Evolutionary conservation across 768 basidiomycete genomes (phyloP).

Genomic region (Mycena floridula): DNA sequence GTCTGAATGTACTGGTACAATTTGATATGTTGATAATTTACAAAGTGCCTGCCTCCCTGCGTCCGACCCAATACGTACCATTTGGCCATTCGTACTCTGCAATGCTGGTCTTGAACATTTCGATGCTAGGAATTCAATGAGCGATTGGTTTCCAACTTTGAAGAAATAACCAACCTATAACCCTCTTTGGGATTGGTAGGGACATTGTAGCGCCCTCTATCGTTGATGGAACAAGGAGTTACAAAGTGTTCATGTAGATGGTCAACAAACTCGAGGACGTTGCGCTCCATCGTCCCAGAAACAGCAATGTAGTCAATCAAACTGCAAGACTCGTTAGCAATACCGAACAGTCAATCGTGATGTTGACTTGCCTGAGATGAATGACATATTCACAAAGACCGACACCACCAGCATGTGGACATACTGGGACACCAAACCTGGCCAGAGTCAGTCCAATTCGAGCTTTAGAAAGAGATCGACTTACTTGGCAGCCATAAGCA

Average conservation of each 20-base stretch:
- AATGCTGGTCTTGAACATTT: conserved; percentile 81
- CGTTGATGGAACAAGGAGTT: conserved; percentile 84
- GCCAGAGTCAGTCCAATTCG: neutral
- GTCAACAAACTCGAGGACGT: conserved; percentile 87
- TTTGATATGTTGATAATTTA: too few species aligned
- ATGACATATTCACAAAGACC: conserved; percentile 92
- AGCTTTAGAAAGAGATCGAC: conserved; percentile 16
- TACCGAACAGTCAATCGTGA: neutral
- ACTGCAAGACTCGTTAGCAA: conserved; percentile 25
- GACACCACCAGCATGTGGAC: conserved; percentile 93
- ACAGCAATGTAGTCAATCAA: conserved; percentile 92
- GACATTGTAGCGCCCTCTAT: conserved; percentile 81
- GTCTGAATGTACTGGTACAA: too few species aligned
- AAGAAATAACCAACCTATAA: conserved; percentile 49
- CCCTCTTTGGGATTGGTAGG: conserved; percentile 72
- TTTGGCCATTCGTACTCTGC: conserved; percentile 81
- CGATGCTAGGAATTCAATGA: conserved; percentile 50
- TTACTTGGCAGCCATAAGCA: conserved; percentile 87
- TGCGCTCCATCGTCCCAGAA: conserved; percentile 89
- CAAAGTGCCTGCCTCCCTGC: neutral
- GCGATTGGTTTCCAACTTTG: neutral
- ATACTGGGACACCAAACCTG: conserved; percentile 80
- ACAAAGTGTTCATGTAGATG: conserved; percentile 94
- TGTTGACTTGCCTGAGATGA: conserved; percentile 52
- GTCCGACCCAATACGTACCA: conserved; percentile 71